These are phyloP conservation scores for Trichoderma koningii DNA, from an alignment of 2,329 filamentous ascomycete species.

Conservation along the genomic window DNA sequence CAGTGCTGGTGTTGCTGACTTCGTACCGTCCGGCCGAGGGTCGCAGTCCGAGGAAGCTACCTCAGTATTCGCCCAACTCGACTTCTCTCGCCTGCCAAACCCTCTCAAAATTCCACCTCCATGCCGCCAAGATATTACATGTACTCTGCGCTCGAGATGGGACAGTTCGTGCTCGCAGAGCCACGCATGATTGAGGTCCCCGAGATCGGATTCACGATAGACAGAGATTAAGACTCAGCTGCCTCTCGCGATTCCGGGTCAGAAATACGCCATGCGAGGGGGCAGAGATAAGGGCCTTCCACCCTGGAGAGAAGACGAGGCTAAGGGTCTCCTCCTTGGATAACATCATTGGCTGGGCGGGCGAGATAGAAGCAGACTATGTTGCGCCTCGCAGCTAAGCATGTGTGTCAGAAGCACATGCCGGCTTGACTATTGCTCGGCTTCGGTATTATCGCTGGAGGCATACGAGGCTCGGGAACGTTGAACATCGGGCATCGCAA, in stretches of 20 bases:
- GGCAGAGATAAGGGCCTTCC: constrained; percentile 25
- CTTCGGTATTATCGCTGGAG: no score
- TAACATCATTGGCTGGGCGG: constrained; percentile 19
- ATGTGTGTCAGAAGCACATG: constrained; percentile 7
- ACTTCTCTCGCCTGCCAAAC: not conserved
- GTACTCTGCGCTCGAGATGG: no score
- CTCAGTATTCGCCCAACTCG: no score
- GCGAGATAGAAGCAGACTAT: constrained; percentile 13
- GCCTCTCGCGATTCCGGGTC: constrained; percentile 19
- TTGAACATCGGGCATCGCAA: no score
- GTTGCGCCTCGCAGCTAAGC: constrained; percentile 21
- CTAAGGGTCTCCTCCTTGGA: not conserved
- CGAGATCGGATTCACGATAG: constrained; percentile 11
- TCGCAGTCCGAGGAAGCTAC: no score
- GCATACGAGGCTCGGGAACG: no score
- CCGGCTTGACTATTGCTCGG: not conserved
- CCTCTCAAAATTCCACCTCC: not conserved
- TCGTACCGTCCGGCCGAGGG: not conserved
- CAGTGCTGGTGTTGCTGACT: not conserved
- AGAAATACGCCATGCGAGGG: constrained; percentile 26
- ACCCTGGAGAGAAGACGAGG: constrained; percentile 5
- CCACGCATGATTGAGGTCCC: not conserved
- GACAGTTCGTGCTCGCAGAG: not conserved
- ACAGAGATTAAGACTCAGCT: not conserved
- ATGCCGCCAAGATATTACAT: not conserved